Base-by-base conservation (phyloP, 805 yeast species). In the Nakazawaea holstii region DNA sequence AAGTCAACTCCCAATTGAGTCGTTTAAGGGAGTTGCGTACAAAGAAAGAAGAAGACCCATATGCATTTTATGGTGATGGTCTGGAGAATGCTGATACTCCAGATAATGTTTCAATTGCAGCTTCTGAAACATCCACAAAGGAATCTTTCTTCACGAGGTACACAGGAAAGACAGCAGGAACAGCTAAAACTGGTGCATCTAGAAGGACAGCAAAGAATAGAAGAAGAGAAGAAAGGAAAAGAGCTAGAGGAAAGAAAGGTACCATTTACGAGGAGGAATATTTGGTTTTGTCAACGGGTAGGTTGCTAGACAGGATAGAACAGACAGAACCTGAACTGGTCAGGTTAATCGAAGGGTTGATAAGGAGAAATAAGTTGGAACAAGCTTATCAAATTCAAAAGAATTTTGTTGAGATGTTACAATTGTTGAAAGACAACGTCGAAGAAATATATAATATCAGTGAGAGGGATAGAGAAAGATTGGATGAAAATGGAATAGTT, bases 251-350 rank as follows among this genome's bases (percentile, higher is more conserved):
- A 51, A 89, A 95, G 72, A 94, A 94, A 69, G 98, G 98, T 41
- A 92, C 97, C 6, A 86, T 94, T 17, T 94, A 94, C 59, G 99
- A 94, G 65, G 99, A 94, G 63, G 98, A 94, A 63, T 94, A 94
- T 64, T 76, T 94, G 48, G 83, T 94, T 41, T 80, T 79, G 55
- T 91, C 97, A 3, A 81, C 88, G 49, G 94, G 96, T 4, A 80
- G 99, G 61, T 74, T 94, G 61, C 66, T 89, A 31, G 97, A 89
- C 47, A 79, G 99, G 56, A 66, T 94, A 49, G 77, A 79, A 39
- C 81, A 77, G 54, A 85, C 96, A 0, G 77, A 79, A 54, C 71
- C 79, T 0, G 99, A 94, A 58, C 91, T 94, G 2, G 57, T 76
- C 17, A 75, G 76, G 52, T 72, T 94, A 52, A 77, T 90, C 35